phyloP scores from a whole-genome alignment of 495 filamentous ascomycete genomes.

The Neurospora tetrasperma region DNA sequence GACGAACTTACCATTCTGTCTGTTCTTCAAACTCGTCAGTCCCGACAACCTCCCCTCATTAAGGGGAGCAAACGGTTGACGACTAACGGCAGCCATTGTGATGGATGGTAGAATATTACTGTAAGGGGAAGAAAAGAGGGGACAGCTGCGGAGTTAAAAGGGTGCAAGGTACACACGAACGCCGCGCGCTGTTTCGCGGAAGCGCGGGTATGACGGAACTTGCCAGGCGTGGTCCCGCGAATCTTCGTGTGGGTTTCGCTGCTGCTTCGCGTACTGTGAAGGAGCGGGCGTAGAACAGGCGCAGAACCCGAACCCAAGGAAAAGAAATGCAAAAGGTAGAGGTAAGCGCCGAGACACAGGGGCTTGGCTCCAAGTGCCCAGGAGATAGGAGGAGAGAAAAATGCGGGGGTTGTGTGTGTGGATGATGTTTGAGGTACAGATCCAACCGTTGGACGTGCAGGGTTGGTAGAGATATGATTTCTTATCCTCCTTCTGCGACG shows the following conservation, averaged over 20 bases:
- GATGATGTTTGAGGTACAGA: not conserved
- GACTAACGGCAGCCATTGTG: slow-evolving; percentile 34
- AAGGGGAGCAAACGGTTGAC: slow-evolving; percentile 50
- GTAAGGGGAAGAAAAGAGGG: not conserved
- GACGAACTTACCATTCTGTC: slow-evolving; percentile 50
- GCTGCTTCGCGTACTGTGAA: not conserved
- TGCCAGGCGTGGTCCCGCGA: not conserved
- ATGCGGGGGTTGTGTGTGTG: not conserved
- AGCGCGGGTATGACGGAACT: not conserved
- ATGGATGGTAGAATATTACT: not conserved
- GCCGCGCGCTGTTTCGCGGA: not conserved
- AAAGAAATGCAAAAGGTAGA: not conserved
- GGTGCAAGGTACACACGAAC: not conserved
- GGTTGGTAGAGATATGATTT: not conserved
- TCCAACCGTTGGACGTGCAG: not conserved
- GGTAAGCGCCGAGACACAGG: not conserved
- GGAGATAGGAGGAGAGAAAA: not conserved
- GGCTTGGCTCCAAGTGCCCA: not conserved
- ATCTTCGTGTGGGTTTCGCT: slow-evolving; percentile 1
- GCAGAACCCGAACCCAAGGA: not conserved
- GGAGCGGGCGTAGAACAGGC: not conserved
- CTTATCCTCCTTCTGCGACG: not conserved
- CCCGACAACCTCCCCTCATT: slow-evolving; percentile 42
- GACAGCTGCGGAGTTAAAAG: not conserved
- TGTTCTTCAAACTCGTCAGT: slow-evolving; percentile 49